These are phyloP conservation scores for Acacia concinna DNA, from an alignment of 331 rosid species.

Conservation along the genomic window DNA sequence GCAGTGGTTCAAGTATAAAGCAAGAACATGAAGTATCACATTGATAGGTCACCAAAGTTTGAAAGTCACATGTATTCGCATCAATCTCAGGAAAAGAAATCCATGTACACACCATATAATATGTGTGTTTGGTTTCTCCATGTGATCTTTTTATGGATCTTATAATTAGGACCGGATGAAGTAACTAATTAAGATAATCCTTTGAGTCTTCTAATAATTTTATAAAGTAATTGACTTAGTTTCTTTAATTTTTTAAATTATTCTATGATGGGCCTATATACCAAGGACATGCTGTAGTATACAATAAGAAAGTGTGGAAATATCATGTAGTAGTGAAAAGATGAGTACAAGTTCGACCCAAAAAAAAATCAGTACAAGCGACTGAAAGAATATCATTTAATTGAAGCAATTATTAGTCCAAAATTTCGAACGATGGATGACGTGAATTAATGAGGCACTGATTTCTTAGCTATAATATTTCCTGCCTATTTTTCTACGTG, in stretches of 20 bases:
- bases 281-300: no score
- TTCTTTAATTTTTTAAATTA: no score
- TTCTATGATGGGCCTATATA: no score
- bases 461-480: neutral
- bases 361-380: no score
- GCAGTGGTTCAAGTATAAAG: neutral
- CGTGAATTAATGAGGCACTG: neutral
- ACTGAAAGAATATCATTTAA: neutral
- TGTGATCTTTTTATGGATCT: no score
- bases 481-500: no score
- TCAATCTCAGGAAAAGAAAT: neutral
- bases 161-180: no score
- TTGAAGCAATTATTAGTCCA: neutral
- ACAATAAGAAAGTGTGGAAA: no score
- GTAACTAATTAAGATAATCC: neutral
- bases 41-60: constrained; percentile 20
- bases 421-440: neutral
- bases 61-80: neutral
- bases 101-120: neutral
- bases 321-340: no score
- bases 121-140: neutral
- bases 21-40: neutral
- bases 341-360: no score
- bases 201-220: neutral
- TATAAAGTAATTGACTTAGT: no score